Base-by-base conservation (phyloP, 257 asterid genomes). In the Osmanthus fragrans region DNA sequence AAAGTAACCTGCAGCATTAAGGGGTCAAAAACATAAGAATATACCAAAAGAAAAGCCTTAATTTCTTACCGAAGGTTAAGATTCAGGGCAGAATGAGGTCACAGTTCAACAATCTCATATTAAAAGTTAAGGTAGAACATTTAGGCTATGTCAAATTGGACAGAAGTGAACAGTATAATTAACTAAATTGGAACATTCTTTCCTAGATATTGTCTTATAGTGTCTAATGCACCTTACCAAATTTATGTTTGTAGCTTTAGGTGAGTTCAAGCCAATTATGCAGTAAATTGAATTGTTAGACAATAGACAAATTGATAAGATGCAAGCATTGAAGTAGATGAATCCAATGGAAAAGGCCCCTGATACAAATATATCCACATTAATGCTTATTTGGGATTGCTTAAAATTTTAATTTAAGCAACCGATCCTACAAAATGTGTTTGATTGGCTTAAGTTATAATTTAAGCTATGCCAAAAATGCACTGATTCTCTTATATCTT, bases 1-100 rank as follows among this genome's bases (percentile, higher is more conserved):
- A 87, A 94, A 84, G 89, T 88, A 77, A 86, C 97, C 97, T 92
- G 97, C 97, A 92, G 85, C 90, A 90, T 88, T 75, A 86, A 88
- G 87, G 85, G 86, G 82, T 88, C 85, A 72, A 71, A 73, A 71
- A 73, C 73, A 89, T 92, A 87, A 91, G 91, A 83, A 85, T 78
- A 78, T 51, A 80, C 76, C 49, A 72, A 60, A 19, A 49, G 68
- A 76, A 79, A 73, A 73, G 21, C 36, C 51, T 64, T 4, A 76
- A 49, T 21, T 42, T 78, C 76, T 72, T 67, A 70, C 70, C 32
- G 4, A 76, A 77, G 83, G 63, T 63, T 73, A 60, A 73, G 25
- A 49, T 10, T 36, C 12, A 68, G 77, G 18, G 70, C 49, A 72
- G 64, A 76, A 70, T 56, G 21, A 79, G 82, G 72, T 73, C 70